These are phyloP conservation scores for Cyclotella choctawhatcheeana DNA, from an alignment of 108 stramenopile species.

Conservation along the genomic window DNA sequence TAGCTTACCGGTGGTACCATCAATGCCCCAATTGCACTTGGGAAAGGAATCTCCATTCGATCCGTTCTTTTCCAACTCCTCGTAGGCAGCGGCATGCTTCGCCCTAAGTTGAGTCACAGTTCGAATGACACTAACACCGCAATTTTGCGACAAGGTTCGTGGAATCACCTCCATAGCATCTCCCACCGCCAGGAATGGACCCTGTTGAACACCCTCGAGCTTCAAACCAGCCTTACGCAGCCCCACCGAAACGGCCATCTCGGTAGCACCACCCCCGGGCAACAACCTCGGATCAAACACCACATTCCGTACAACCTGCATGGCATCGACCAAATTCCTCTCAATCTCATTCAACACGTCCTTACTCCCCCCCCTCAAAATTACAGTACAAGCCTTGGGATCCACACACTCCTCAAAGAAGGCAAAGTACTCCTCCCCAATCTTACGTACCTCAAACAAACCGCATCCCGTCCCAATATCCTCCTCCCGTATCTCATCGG, in stretches of 20 bases:
- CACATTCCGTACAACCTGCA: conserved; percentile 99
- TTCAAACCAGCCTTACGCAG: conserved; percentile 80
- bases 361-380: conserved; percentile 98
- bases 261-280: conserved; percentile 99
- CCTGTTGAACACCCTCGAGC: conserved; percentile 90
- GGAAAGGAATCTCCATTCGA: conserved; percentile 43
- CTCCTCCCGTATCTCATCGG: conserved; percentile 98
- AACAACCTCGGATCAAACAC: conserved; percentile 97
- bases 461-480: conserved; percentile 99
- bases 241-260: conserved; percentile 98
- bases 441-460: conserved; percentile 98
- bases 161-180: conserved; percentile 99
- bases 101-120: conserved; percentile 96
- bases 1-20: conserved; percentile 95
- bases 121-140: conserved; percentile 98
- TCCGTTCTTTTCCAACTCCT: conserved; percentile 46
- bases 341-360: conserved; percentile 99
- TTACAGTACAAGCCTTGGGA: conserved; percentile 98
- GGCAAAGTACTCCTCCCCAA: conserved; percentile 98
- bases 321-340: conserved; percentile 98
- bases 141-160: conserved; percentile 98
- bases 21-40: conserved; percentile 91
- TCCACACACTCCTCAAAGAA: conserved; percentile 97
- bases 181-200: conserved; percentile 96
- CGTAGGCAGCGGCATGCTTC: conserved; percentile 90